These are phyloP conservation scores for Aureobasidium leucospermi DNA, from an alignment of 2,329 filamentous ascomycete genomes.

Conservation along the genomic window DNA sequence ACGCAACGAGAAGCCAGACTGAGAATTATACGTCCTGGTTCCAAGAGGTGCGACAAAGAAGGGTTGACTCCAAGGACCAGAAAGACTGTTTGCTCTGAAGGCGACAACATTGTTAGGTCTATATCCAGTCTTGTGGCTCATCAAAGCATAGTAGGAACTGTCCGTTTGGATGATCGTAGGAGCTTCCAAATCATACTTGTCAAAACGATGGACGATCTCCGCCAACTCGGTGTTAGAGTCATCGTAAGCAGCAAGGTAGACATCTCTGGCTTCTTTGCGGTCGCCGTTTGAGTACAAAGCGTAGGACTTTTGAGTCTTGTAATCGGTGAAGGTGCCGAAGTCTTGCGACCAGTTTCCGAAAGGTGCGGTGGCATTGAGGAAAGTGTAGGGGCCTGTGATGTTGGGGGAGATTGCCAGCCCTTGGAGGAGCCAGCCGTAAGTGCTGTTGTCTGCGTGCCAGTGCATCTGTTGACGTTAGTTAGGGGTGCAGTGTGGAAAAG, in stretches of 20 bases:
- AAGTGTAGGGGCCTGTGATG: slow-evolving; percentile 48
- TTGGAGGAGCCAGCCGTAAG: slow-evolving; percentile 50
- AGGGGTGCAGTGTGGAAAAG: slow-evolving; percentile 12
- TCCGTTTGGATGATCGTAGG: slow-evolving; percentile 55
- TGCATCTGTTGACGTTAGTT: slow-evolving; percentile 36
- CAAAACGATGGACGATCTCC: slow-evolving; percentile 47
- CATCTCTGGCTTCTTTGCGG: slow-evolving; percentile 46
- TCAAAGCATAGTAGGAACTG: slow-evolving; percentile 52
- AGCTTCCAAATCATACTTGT: slow-evolving; percentile 55
- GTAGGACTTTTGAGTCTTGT: slow-evolving; percentile 50
- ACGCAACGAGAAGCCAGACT: slow-evolving; percentile 52
- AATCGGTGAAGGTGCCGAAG: slow-evolving; percentile 54
- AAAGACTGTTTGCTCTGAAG: slow-evolving; percentile 49
- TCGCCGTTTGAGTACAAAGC: slow-evolving; percentile 56
- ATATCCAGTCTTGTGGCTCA: slow-evolving; percentile 59
- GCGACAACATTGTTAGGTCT: slow-evolving; percentile 57
- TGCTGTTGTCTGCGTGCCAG: slow-evolving; percentile 55
- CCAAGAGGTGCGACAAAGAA: slow-evolving; percentile 51
- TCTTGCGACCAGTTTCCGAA: slow-evolving; percentile 58
- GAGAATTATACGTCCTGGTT: slow-evolving; percentile 51
- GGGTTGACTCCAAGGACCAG: slow-evolving; percentile 57
- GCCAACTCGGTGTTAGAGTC: slow-evolving; percentile 45
- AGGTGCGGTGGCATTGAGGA: slow-evolving; percentile 47
- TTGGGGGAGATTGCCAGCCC: slow-evolving; percentile 48
- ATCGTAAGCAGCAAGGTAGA: slow-evolving; percentile 51